Evolutionary conservation across 2,329 filamentous ascomycete genomes (phyloP), one percentile per base, ranked within the genome.

Genomic region (Phialophora expanda): DNA sequence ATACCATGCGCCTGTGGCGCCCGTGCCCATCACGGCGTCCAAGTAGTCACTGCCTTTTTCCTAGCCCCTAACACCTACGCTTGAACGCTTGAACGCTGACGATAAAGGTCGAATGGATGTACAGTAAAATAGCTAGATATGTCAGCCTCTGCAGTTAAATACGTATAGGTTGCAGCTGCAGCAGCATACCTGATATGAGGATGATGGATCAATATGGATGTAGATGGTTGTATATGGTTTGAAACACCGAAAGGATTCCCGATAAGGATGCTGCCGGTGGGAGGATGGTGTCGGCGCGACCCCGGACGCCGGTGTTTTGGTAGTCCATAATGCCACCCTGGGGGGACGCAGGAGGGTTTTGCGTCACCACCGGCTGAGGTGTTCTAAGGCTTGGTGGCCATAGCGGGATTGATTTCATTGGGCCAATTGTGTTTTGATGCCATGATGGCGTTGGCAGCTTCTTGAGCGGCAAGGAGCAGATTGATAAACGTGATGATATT

Each of bases 11-110:
- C 17, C 38, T n/a, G 17, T 41, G 14, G 38, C 6, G 38, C 38
- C 14, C n/a, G 12, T 44, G 38, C 38, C 6, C 38, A 44, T 17
- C 7, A 7, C 17, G 38, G 38, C 38, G 38, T 44, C 17, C 6
- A 44, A 44, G 17, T 44, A 44, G 17, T 26, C 22, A 7, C 3
- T 12, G 24, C 20, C 48, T 26, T 50, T 20, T 50, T 22, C 22
- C 48, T 22, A 5, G 11, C 46, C 46, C 4, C 8, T 11, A 51
- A 51, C 48, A 11, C 48, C 48, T 24, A 26, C 5, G 48, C 48
- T 51, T 51, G 48, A 26, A 51, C 48, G 48, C 48, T 51, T 38
- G 34, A 38, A 38, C 34, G 14, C 38, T n/a, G 38, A 44, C 17
- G 12, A 44, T 8, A n/a, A 8, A 41, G 12, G n/a, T n/a, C 17